phyloP scores from a whole-genome alignment of 805 yeast genomes.

The Kazachstania psychrophila region DNA sequence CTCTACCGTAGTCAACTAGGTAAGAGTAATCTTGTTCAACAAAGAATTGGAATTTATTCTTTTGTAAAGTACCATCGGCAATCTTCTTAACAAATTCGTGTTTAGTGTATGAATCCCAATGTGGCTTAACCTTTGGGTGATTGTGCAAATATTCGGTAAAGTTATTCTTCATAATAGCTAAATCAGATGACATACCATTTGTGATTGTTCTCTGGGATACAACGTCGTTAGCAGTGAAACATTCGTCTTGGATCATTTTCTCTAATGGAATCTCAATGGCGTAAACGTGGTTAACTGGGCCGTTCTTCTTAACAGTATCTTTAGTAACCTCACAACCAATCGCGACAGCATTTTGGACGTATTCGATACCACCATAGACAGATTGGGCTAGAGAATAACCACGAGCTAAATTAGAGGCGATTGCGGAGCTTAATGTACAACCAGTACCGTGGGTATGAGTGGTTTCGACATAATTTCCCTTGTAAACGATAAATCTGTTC shows the following conservation, averaged over 20 bases:
- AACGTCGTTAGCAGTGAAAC: constrained; percentile 22
- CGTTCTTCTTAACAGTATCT: constrained; percentile 43
- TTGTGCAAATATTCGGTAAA: constrained; percentile 42
- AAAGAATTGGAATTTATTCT: constrained; percentile 43
- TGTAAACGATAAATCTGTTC: constrained; percentile 35
- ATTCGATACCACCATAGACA: constrained; percentile 49
- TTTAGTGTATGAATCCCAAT: constrained; percentile 50
- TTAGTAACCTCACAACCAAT: constrained; percentile 31
- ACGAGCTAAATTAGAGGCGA: constrained; percentile 64
- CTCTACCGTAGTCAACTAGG: constrained; percentile 55
- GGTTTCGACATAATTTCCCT: constrained; percentile 39
- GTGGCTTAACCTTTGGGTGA: constrained; percentile 46
- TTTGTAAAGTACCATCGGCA: constrained; percentile 43
- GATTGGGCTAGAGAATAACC: constrained; percentile 41
- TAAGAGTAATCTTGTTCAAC: constrained; percentile 57
- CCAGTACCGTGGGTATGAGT: constrained; percentile 82
- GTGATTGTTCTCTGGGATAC: not conserved
- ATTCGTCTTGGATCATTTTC: constrained; percentile 28
- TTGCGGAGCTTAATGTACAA: constrained; percentile 75
- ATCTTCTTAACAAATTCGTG: constrained; percentile 54
- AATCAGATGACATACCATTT: constrained; percentile 3
- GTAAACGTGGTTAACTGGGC: constrained; percentile 67
- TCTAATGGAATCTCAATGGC: constrained; percentile 30
- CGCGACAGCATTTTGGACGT: constrained; percentile 56
- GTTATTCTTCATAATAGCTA: constrained; percentile 8